These are phyloP conservation scores for Schizopora paradoxa DNA, from an alignment of 1,284 basidiomycete genomes.

Conservation along the genomic window DNA sequence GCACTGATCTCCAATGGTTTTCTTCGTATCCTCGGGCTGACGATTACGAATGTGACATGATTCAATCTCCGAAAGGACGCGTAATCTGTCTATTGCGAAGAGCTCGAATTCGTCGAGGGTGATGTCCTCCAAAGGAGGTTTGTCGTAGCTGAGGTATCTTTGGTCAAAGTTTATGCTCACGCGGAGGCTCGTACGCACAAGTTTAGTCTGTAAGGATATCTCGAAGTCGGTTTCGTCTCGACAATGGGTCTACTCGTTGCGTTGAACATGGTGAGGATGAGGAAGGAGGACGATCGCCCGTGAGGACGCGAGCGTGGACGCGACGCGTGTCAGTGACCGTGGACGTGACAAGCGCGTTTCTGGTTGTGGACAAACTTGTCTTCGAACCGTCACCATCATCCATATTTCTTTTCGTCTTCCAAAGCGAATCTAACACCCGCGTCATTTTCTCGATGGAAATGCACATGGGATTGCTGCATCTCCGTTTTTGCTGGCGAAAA, in stretches of 20 bases:
- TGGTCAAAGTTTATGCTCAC: not conserved
- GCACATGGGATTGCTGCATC: too few species aligned
- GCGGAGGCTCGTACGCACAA: slow-evolving; percentile 10
- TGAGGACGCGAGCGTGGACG: not conserved
- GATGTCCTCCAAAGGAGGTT: slow-evolving; percentile 84
- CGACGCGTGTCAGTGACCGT: slow-evolving; percentile 12
- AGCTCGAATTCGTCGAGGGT: slow-evolving; percentile 96
- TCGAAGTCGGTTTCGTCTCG: slow-evolving; percentile 4
- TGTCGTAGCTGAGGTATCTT: slow-evolving; percentile 68
- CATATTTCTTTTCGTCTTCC: too few species aligned
- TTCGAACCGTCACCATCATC: too few species aligned
- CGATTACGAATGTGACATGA: slow-evolving; percentile 84
- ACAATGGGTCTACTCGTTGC: too few species aligned
- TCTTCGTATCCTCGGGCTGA: slow-evolving; percentile 70
- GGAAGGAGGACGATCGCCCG: not conserved
- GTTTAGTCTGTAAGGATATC: slow-evolving; percentile 15
- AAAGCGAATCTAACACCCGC: too few species aligned
- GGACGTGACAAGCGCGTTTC: too few species aligned
- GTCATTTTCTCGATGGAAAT: too few species aligned
- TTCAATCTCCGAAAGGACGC: slow-evolving; percentile 93
- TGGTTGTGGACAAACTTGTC: too few species aligned
- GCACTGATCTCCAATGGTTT: slow-evolving; percentile 54
- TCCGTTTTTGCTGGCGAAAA: too few species aligned
- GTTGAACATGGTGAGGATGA: too few species aligned
- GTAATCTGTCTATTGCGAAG: slow-evolving; percentile 84